Conservation (phyloP, 2,329 filamentous ascomycete genomes). For the Chrysoporthe deuterocubensis region DNA sequence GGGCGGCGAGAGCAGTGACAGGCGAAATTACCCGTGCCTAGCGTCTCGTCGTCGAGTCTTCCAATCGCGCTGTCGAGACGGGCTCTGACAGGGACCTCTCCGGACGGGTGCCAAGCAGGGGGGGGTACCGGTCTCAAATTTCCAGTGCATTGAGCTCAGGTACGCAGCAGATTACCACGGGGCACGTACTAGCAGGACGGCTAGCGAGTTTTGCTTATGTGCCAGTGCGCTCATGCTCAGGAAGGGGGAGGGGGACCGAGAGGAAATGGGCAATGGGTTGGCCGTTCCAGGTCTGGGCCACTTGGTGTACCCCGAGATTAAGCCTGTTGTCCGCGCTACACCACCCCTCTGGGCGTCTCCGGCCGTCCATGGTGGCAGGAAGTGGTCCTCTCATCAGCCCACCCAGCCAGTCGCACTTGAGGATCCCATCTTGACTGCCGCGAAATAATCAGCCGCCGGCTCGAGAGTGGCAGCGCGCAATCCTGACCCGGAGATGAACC, state of each 20-base stretch:
- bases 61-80: constrained; percentile 17
- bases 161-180: no score
- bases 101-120: neutral
- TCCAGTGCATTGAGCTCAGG: neutral
- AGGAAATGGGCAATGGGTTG: neutral
- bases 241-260: neutral
- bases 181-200: neutral
- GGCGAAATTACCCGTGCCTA: constrained; percentile 26
- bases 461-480: neutral
- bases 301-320: neutral
- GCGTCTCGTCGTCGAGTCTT: constrained; percentile 14
- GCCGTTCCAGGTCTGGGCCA: neutral
- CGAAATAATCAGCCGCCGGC: neutral
- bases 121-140: neutral
- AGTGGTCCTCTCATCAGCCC: neutral
- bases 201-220: neutral
- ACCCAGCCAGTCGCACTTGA: neutral
- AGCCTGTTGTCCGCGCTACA: neutral
- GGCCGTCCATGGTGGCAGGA: no score
- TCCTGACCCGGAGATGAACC: constrained; percentile 2
- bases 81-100: neutral
- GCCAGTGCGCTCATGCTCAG: neutral
- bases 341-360: neutral
- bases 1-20: constrained; percentile 15
- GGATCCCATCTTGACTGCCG: neutral